These are phyloP conservation scores for Golubevia pallescens DNA, from an alignment of 1,284 basidiomycete genomes.

Conservation along the genomic window DNA sequence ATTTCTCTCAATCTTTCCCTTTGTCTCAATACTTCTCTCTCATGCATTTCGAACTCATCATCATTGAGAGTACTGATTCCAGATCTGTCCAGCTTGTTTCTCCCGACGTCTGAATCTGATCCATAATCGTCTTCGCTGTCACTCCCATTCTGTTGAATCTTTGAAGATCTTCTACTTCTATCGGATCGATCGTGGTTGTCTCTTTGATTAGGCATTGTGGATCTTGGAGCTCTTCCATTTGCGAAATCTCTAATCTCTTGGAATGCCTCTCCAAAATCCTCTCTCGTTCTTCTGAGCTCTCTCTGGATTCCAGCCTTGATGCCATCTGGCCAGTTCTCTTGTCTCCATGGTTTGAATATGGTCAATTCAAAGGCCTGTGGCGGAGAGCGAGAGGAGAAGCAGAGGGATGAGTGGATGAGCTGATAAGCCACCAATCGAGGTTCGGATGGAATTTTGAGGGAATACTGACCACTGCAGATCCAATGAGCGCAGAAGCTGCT, in stretches of 20 bases:
- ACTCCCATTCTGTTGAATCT: not conserved
- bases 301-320: not conserved
- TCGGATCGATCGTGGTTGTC: not conserved
- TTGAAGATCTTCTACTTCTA: not conserved
- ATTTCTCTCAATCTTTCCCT: not conserved
- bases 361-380: too few species aligned
- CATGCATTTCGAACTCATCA: not conserved
- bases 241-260: not conserved
- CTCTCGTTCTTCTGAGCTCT: not conserved
- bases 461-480: too few species aligned
- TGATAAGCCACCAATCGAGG: too few species aligned
- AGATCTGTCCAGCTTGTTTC: not conserved
- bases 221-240: not conserved
- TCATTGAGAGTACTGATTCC: not conserved
- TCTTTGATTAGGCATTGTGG: not conserved
- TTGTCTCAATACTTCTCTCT: not conserved
- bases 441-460: too few species aligned
- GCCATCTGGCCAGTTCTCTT: too few species aligned
- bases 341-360: too few species aligned
- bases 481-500: too few species aligned
- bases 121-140: not conserved
- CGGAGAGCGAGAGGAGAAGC: too few species aligned
- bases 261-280: not conserved
- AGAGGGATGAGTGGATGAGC: too few species aligned
- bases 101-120: not conserved